Base-by-base conservation (phyloP, 129 eudicot genomes). In the Flaveria sonorensis region DNA sequence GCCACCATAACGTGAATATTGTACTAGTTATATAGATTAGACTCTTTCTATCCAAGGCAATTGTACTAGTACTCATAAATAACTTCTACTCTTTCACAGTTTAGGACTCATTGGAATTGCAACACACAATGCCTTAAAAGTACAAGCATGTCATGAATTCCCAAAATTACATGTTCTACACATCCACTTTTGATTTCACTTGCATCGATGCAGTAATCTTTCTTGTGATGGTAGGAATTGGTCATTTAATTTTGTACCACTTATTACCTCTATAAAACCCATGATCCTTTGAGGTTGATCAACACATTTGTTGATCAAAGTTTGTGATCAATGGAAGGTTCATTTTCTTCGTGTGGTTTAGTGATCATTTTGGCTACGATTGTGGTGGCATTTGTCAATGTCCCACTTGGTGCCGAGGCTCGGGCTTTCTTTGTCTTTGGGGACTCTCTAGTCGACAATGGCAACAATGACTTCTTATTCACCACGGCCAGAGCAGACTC, bases 401-500 rank as follows among this genome's bases (percentile, higher is more conserved):
- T 51, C 14, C 70, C 85, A 52, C 80, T 65, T 45, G 72, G 64
- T n/a, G 83, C 56, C 1, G 80, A 79, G 36, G 90, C 78, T 47
- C 79, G 79, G 39, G 90, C 93, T 12, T 83, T 88, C 72, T 88
- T 88, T 64, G 86, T 88, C 12, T 88, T 88, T 53, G 93, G 93
- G 14, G 93, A 88, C 71, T 88, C 93, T 0, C 71, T 88, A 68
- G 93, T 86, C n/a, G 93, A 88, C 74, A 86, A 86, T 65, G 93
- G 93, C 23, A 88, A 88, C 85, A 88, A 88, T 64, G 88, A 88
- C 82, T 88, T 79, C 79, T 76, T 88, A 26, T 73, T 80, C 65
- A 88, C 93, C 30, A 75, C 90, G 4, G 93, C 93, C 45, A 75
- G 93, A 71, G 93, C 93, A 3, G 93, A 88, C 73, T 72, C 90